Base-by-base conservation (phyloP, 164 flowering plant species). In the Echeveria elegans region DNA sequence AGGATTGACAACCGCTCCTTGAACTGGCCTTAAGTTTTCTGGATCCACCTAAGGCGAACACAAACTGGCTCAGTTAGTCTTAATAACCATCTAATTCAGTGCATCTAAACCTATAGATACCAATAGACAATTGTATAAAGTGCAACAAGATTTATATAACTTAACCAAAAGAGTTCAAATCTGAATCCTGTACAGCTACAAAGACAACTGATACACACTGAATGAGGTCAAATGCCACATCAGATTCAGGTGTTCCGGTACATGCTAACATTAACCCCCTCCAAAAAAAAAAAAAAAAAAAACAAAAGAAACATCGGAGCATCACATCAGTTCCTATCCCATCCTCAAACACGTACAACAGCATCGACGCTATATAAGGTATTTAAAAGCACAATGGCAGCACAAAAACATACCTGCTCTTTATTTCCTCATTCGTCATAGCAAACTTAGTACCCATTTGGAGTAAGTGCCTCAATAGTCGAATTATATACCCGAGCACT, bases 401-500 rank as follows among this genome's bases (percentile, higher is more conserved):
- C 19, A 56, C n/a, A 19, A 56, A 5, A 69, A 62, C 34, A 66
- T 82, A 94, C 99, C 97, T 94, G 97, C 77, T 94, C 99, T 76
- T 78, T 83, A 69, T 94, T 94, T 34, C 96, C 99, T 96, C 97
- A 94, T 69, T 53, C 93, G 74, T 83, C 83, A 71, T 84, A 91
- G 68, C 68, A 8, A 47, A 94, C 94, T 73, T 52, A 76, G 71
- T 88, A 94, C 28, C 99, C 99, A 86, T 82, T 89, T 68, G 85
- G 85, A 48, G 96, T 83, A 62, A 68, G 72, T 47, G 82, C 85
- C 72, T 88, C 96, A 76, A 94, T 72, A 31, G 88, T 91, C 65
- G 89, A 97, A 77, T 94, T 83, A 77, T n/a, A n/a, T 94, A 94
- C 99, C 99, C 91, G 88, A 67, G 77, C 53, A 82, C 62, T 80